These are phyloP conservation scores for Penicillium thymicola DNA, from an alignment of 2,329 filamentous ascomycete species.

Conservation along the genomic window DNA sequence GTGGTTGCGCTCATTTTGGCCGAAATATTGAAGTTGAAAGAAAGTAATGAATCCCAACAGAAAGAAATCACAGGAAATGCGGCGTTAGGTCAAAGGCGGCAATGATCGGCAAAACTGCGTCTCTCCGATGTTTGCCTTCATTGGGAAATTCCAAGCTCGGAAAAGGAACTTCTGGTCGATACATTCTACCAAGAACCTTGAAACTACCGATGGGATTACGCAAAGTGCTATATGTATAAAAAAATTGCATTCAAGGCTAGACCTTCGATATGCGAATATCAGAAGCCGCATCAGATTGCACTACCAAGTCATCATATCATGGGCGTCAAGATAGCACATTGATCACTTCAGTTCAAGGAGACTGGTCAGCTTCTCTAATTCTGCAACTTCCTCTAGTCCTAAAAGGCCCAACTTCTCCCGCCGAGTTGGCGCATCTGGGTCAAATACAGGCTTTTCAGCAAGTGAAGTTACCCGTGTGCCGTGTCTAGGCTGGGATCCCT, in stretches of 20 bases:
- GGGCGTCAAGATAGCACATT: not conserved
- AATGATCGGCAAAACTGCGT: constrained; percentile 9
- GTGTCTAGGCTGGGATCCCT: constrained; percentile 63
- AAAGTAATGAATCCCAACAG: not conserved
- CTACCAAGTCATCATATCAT: not conserved
- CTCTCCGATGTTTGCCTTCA: not conserved
- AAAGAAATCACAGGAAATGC: constrained; percentile 6
- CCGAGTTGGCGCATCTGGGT: constrained; percentile 61
- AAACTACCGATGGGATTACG: not conserved
- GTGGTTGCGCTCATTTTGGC: constrained; percentile 46
- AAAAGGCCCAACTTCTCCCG: constrained; percentile 64
- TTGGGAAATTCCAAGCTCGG: not conserved
- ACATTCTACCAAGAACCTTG: not conserved
- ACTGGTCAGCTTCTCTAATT: constrained; percentile 12
- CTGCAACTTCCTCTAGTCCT: constrained; percentile 51
- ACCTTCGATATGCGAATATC: not conserved
- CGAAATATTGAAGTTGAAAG: not conserved
- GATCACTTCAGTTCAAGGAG: constrained; percentile 6
- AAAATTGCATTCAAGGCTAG: not conserved
- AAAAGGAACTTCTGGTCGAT: not conserved
- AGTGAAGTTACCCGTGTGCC: constrained; percentile 69
- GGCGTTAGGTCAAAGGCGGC: constrained; percentile 12
- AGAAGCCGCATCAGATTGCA: not conserved
- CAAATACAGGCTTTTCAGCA: constrained; percentile 69
- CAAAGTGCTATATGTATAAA: not conserved